A percentile compares a stretch with the other conserved stretches of the same genome.
These are phyloP conservation scores for Urochloa ruziziensis DNA, from an alignment of 176 grass and related monocot species.

Conservation along the genomic window DNA sequence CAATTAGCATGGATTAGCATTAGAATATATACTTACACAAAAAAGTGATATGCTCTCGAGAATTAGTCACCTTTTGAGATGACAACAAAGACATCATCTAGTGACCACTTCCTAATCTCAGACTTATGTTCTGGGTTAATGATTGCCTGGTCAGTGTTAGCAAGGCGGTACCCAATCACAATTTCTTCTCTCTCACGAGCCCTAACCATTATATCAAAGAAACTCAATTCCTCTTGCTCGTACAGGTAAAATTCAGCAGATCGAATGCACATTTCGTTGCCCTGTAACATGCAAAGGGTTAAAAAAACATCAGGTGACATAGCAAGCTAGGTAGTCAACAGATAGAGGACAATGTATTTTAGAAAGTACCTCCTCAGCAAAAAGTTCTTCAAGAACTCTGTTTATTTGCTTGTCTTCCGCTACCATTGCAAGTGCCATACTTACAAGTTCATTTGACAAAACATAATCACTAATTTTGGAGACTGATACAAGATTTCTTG, in stretches of 20 bases:
- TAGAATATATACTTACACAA: conserved; percentile 53
- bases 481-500: conserved; percentile 90
- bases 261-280: conserved; percentile 89
- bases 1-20: conserved; percentile 48
- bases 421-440: conserved; percentile 99
- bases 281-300: conserved; percentile 53
- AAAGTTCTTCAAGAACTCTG: conserved; percentile 91
- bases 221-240: conserved; percentile 92
- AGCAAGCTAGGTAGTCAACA: neutral
- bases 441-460: conserved; percentile 94
- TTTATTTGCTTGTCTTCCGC: conserved; percentile 99
- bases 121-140: conserved; percentile 83
- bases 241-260: conserved; percentile 93
- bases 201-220: conserved; percentile 93
- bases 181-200: conserved; percentile 79
- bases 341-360: neutral
- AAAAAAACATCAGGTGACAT: neutral
- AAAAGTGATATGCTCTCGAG: conserved; percentile 30
- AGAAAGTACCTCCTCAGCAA: conserved; percentile 80
- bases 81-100: conserved; percentile 96
- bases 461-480: conserved; percentile 98
- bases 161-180: conserved; percentile 88
- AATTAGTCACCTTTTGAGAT: conserved; percentile 76
- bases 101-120: conserved; percentile 81
- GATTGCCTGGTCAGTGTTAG: conserved; percentile 70